Evolutionary conservation across 2,329 filamentous ascomycete species (phyloP), one percentile per base, ranked within the genome.

Genomic region (Botrytis squamosa): DNA sequence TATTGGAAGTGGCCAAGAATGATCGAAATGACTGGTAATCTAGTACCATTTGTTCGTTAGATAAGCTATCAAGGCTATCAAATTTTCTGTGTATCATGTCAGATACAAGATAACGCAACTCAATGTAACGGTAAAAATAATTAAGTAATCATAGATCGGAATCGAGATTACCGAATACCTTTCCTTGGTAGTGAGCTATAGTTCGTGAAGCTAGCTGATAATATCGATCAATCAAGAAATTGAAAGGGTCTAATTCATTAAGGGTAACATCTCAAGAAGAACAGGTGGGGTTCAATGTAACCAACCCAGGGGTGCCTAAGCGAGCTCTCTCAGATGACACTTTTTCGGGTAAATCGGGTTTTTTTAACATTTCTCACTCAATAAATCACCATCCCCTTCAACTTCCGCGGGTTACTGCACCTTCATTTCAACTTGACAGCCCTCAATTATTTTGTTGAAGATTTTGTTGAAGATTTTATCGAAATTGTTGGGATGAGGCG

Each of bases 1-100:
- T 72, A n/a, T 69, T 73, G 62, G 71, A 73, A 66, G 63, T 60
- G 20, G 20, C 49, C 42, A 68, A 40, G 52, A 46, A 59, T 5
- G 6, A 16, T 25, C 42, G 16, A 72, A 72, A 44, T 33, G 9
- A 46, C 25, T 40, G 16, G 25, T 40, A 6, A 14, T 8, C 4
- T 33, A 8, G 12, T 38, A 12, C 0, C 4, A 14, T 14, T 49
- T 25, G 0, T 52, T 49, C 9, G 2, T 18, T 38, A 12, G 4
- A 2, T 14, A 6, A n/a, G 2, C 29, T 36, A 46, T 33, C 6
- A 14, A 6, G 18, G 2, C 29, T 36, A 46, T 33, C 6, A 29
- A 5, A 8, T 14, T 36, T 25, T 9, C 5, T 29, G 3, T 33
- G 1, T 25, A 44, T 65, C 14, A 46, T 65, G 7, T 22, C 14